Evolutionary conservation across 176 grass and related monocot species (phyloP), one percentile per base, ranked within the genome.

Genomic region (Oryza meridionalis): DNA sequence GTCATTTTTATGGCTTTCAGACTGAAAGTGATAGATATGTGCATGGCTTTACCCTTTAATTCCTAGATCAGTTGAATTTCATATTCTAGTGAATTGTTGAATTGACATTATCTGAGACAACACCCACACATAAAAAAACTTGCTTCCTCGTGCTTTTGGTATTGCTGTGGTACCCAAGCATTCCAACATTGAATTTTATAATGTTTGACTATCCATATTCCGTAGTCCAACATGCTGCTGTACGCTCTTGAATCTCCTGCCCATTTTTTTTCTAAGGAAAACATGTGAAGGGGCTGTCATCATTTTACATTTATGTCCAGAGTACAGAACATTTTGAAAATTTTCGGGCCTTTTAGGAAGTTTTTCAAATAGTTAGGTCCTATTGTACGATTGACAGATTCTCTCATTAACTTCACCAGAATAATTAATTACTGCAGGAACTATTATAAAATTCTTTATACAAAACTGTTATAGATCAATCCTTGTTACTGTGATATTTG

Each of bases 1-100:
- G 19, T 55, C 11, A 14, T 71, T 81, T 76, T 55, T 76, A 65
- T 72, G 53, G 25, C 65, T 86, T 77, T 32, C n/a, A 3, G 11
- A 77, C 14, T 35, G 14, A 11, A 35, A 16, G 0, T 55, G 22
- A 58, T 70, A 38, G 17, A 42, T 50, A 63, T 70, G 24, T 16
- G 24, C 0, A 0, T 63, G 65, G 1, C 4, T 37, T 37, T 37
- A 37, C 5, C 35, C 24, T 44, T 38, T 64, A 61, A 21, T 76
- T 19, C 3, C 22, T 27, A 38, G 45, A 69, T 55, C 14, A 10
- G 43, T 24, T 24, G 21, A 14, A 50, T 26, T 49, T 14, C 14
- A 21, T 26, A 43, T 53, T 76, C 11, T 74, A 74, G 25, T 83
- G 55, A 74, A 66, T 25, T 64, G 25, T 44, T n/a, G 6, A 68